These are phyloP conservation scores for Pseudonitzschia multistriata DNA, from an alignment of 108 stramenopile species.

Conservation along the genomic window DNA sequence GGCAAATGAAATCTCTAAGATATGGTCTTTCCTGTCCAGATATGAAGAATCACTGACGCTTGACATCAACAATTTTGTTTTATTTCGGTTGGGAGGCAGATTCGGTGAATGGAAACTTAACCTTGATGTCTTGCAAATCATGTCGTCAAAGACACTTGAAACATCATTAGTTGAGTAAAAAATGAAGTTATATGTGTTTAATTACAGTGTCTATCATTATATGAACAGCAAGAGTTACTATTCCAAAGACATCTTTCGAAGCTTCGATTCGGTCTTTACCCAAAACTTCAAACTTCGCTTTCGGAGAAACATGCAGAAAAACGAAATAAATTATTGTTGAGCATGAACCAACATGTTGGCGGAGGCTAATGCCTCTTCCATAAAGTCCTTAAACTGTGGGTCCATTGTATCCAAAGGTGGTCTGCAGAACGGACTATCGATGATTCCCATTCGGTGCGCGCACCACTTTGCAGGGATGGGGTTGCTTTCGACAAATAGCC, in stretches of 20 bases:
- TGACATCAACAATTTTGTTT: too few relatives aligned
- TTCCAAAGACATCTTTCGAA: not conserved
- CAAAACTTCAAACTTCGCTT: not conserved
- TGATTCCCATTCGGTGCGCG: slow-evolving; percentile 50
- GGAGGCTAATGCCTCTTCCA: slow-evolving; percentile 47
- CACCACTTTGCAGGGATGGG: slow-evolving; percentile 88
- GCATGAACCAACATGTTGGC: slow-evolving; percentile 14
- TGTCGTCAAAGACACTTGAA: too few relatives aligned
- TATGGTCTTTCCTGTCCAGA: not conserved
- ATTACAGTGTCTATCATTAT: slow-evolving; percentile 1
- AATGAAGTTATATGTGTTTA: not conserved
- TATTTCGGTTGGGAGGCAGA: too few relatives aligned
- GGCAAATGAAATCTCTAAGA: too few relatives aligned
- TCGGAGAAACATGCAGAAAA: not conserved
- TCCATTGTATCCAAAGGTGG: slow-evolving; percentile 69
- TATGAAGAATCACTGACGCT: not conserved
- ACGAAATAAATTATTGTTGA: not conserved
- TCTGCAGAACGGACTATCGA: slow-evolving; percentile 50
- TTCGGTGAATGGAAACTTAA: too few relatives aligned
- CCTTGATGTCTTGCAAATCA: too few relatives aligned
- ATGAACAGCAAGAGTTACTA: not conserved
- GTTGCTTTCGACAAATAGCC: slow-evolving; percentile 82
- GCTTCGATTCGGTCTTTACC: not conserved
- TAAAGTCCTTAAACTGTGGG: slow-evolving; percentile 40
- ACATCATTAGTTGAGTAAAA: too few relatives aligned